Conservation (phyloP, 2,329 filamentous ascomycete species). For the Alternaria dauci region DNA sequence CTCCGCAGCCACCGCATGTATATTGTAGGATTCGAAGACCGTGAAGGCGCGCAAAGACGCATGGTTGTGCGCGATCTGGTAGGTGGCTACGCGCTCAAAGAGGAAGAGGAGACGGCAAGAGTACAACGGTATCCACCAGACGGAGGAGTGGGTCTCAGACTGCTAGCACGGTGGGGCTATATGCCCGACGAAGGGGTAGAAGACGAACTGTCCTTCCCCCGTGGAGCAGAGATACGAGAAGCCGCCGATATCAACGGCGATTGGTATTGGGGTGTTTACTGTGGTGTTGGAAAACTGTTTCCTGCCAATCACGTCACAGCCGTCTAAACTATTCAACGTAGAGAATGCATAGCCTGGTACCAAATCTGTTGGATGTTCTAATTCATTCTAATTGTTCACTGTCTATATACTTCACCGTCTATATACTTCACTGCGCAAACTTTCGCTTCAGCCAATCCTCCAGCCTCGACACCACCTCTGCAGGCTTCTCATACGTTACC, state of each 20-base stretch:
- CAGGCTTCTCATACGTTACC: constrained; percentile 47
- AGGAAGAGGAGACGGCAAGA: constrained; percentile 56
- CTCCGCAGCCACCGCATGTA: constrained; percentile 84
- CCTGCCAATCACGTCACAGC: constrained; percentile 73
- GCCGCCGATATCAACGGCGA: constrained; percentile 88
- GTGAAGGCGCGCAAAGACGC: constrained; percentile 71
- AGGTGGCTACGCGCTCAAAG: constrained; percentile 74
- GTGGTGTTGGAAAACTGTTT: constrained; percentile 80
- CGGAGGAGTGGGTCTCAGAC: constrained; percentile 72
- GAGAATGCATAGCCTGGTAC: neutral
- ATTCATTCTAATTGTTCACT: no score
- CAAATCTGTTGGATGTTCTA: neutral
- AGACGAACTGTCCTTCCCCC: constrained; percentile 86
- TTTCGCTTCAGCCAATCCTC: constrained; percentile 29
- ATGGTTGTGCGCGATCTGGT: constrained; percentile 76
- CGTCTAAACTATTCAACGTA: constrained; percentile 2
- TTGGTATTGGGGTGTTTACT: constrained; percentile 89
- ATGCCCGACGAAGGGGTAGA: constrained; percentile 70
- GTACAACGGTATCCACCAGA: constrained; percentile 71
- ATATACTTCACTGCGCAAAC: constrained; percentile 5
- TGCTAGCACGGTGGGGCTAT: constrained; percentile 77
- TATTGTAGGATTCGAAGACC: constrained; percentile 76
- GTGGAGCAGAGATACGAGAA: constrained; percentile 82
- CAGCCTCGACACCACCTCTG: constrained; percentile 36
- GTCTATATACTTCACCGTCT: neutral